Base-by-base conservation (phyloP, 225 moss, liverwort and hornwort genomes). In the Rhytidiadelphus loreus region DNA sequence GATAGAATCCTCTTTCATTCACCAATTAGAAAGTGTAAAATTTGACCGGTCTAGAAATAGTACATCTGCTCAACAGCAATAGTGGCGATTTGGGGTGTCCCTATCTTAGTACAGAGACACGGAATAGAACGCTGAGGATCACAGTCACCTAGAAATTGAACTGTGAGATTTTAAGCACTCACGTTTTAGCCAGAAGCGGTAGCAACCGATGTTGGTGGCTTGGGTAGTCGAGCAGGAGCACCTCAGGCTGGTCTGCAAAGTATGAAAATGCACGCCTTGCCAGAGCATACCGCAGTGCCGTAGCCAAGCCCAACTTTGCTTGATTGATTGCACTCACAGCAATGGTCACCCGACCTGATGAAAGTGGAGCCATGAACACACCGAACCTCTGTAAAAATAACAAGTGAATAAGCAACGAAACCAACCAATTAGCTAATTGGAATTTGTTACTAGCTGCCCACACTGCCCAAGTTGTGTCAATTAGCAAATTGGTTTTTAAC, bases 171-270 rank as follows among this genome's bases (percentile, higher is more conserved):
- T 39, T 10, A 43, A 84, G 63, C 28, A 13, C 53, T 26, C 65
- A 98, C 96, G 96, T 95, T 93, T 96, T 98, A 44, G 97, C 98
- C 82, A 98, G 90, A 78, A 98, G 90, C 22, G 98, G 95, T 50
- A 98, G 92, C 92, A 98, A 90, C 46, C 98, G 98, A 61, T 95
- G 95, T 88, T 95, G 97, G 93, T 98, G 95, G 81, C 97, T 97
- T 46, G 97, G 98, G 88, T 98, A 98, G 91, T 98, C 97, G 53
- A 98, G 92, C 39, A 98, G 91, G 35, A 97, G 93, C 88, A 96
- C 90, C 89, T 97, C 98, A 73, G 94, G 97, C 88, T 95, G 82
- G 53, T 94, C 85, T 91, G 35, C 62, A 41, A 85, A 68, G 52
- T 88, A 78, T 43, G 98, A 91, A 90, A 97, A 97, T 37, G 97